A percentile compares a stretch with the other conserved stretches of the same genome.
Evolutionary conservation across 345 rosid genomes (phyloP).

Genomic region (Gossypium herbaceum): DNA sequence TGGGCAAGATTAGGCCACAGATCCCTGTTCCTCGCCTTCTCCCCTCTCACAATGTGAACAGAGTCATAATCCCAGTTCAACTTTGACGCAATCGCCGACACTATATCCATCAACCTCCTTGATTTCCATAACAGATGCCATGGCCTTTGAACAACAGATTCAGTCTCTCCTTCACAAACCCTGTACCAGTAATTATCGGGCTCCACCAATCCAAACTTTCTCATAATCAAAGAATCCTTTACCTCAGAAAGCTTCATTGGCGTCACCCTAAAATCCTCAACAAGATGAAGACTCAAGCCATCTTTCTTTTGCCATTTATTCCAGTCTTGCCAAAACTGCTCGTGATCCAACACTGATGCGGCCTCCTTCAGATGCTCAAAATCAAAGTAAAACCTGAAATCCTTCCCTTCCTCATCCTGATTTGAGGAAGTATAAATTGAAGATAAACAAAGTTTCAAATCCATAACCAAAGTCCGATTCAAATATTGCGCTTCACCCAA

Average conservation of each 20-base stretch:
- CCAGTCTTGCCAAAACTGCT: slow-evolving; percentile 89
- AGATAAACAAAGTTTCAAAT: slow-evolving; percentile 71
- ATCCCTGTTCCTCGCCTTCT: slow-evolving; percentile 74
- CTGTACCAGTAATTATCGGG: slow-evolving; percentile 97
- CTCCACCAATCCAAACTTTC: slow-evolving; percentile 86
- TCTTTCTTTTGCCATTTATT: slow-evolving; percentile 61
- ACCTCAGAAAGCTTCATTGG: slow-evolving; percentile 74
- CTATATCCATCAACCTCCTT: slow-evolving; percentile 86
- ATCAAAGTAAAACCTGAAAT: slow-evolving; percentile 90
- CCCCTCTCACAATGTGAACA: slow-evolving; percentile 79
- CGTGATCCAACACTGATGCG: slow-evolving; percentile 82
- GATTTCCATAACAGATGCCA: slow-evolving; percentile 96
- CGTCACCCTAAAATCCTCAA: slow-evolving; percentile 64
- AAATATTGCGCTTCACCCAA: slow-evolving; percentile 91
- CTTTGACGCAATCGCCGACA: slow-evolving; percentile 61
- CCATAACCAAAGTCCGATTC: slow-evolving; percentile 87
- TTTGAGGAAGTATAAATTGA: slow-evolving; percentile 72
- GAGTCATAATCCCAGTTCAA: slow-evolving; percentile 93
- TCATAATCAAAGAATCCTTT: slow-evolving; percentile 70
- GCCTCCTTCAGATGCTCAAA: slow-evolving; percentile 89
- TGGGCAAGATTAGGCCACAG: slow-evolving; percentile 84
- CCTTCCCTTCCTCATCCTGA: slow-evolving; percentile 92
- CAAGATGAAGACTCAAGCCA: slow-evolving; percentile 50
- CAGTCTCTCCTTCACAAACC: slow-evolving; percentile 92
- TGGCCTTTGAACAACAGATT: slow-evolving; percentile 68